Evolutionary conservation across 2,329 filamentous ascomycete genomes (phyloP), one percentile per base, ranked within the genome.

Genomic region (Diplodia mutila): DNA sequence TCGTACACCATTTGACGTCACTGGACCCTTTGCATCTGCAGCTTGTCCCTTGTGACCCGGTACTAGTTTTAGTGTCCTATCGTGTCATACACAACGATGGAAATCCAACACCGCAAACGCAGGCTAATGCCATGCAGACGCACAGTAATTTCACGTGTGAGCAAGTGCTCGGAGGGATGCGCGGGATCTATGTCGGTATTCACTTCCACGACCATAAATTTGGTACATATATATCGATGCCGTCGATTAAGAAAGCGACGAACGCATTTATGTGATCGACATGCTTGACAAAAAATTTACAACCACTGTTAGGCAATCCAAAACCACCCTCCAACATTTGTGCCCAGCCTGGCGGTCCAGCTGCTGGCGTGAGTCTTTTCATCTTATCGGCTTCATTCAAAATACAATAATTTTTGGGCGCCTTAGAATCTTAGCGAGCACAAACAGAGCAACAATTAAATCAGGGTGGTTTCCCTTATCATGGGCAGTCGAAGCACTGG

Each of bases 11-110:
- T 25, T 63, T 51, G 59, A 63, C 59, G 59, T 63, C 59, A 63
- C 46, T 51, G 46, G 59, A 51, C 59, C 59, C 59, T 63, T 29
- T 51, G 59, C 42, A 51, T n/a, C 59, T 51, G 59, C 59, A 63
- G 25, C 27, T 11, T 5, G 16, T 63, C 14, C 59, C 57, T 29
- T 49, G 25, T 32, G 39, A 49, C 55, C 23, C n/a, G 48, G 12
- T 18, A 25, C n/a, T 42, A 39, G 16, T 37, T 29, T 63, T 21
- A 27, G 23, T 23, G 25, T n/a, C 57, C 37, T 32, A 61, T 49
- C 25, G 8, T 32, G 37, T 32, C 39, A 48, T 46, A 32, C 29
- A 49, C 39, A 23, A 21, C 39, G 57, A 27, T 27, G 37, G 29
- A 48, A 37, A 37, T 37, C 34, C 34, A 37, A 37, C 34, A 37